Percentiles rank a stretch among this genome's conserved stretches.
These are phyloP conservation scores for Fusarium torreyae DNA, from an alignment of 2,329 filamentous ascomycete species.

Conservation along the genomic window DNA sequence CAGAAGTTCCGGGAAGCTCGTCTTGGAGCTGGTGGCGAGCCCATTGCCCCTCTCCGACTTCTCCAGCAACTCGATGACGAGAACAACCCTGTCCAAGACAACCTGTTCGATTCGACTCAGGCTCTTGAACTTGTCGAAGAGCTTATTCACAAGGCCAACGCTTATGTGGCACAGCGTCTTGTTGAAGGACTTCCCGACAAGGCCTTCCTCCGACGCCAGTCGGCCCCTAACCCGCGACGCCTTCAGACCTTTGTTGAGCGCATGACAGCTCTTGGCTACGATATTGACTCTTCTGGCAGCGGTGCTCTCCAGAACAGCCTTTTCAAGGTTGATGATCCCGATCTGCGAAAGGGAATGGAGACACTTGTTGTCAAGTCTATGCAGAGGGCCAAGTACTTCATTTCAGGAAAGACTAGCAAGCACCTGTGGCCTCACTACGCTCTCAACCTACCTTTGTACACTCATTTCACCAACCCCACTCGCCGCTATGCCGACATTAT, in stretches of 20 bases:
- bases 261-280: constrained; percentile 91
- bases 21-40: constrained; percentile 83
- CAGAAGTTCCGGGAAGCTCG: constrained; percentile 93
- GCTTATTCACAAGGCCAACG: constrained; percentile 92
- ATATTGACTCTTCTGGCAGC: constrained; percentile 91
- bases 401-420: constrained; percentile 83
- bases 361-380: constrained; percentile 95
- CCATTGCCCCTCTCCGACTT: constrained; percentile 88
- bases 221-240: constrained; percentile 87
- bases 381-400: constrained; percentile 95
- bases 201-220: constrained; percentile 90
- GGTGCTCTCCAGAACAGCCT: constrained; percentile 93
- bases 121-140: constrained; percentile 97
- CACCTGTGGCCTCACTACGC: constrained; percentile 90
- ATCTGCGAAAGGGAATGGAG: constrained; percentile 97
- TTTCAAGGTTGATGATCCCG: constrained; percentile 90
- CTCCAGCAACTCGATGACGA: constrained; percentile 97
- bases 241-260: constrained; percentile 92
- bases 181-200: constrained; percentile 87
- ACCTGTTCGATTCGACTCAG: constrained; percentile 92
- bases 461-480: constrained; percentile 96
- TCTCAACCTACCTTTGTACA: constrained; percentile 93
- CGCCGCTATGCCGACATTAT: constrained; percentile 95
- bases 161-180: constrained; percentile 88
- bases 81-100: constrained; percentile 96